phyloP scores from a whole-genome alignment of 305 asterid species.

The Caryopteris hybrid region DNA sequence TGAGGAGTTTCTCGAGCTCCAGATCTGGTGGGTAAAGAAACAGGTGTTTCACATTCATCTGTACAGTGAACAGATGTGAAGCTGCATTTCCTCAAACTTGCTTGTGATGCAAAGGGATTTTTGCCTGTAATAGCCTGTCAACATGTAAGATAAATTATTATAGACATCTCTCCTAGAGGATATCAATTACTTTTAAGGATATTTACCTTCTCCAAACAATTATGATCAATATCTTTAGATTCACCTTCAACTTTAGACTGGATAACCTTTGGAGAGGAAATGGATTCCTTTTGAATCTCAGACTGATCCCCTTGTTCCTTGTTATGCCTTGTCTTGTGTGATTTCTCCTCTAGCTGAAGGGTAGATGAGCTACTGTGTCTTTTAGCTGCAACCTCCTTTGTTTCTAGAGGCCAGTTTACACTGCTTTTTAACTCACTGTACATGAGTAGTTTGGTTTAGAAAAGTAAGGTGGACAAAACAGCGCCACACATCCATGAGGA shows the following conservation, averaged over 20 bases:
- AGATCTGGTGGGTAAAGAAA: constrained; percentile 28
- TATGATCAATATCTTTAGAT: constrained; percentile 23
- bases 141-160: constrained; percentile 18
- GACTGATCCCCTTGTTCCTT: constrained; percentile 32
- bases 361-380: constrained; percentile 32
- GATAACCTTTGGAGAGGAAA: constrained; percentile 31
- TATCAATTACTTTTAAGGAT: constrained; percentile 6
- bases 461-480: constrained; percentile 14
- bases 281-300: constrained; percentile 23
- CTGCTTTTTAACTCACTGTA: constrained; percentile 49
- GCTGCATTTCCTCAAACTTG: constrained; percentile 77
- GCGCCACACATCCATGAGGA: constrained; percentile 6
- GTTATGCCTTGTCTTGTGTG: constrained; percentile 38
- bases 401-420: constrained; percentile 34
- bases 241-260: constrained; percentile 18
- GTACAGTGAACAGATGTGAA: constrained; percentile 27
- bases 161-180: not conserved
- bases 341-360: constrained; percentile 39
- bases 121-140: constrained; percentile 43
- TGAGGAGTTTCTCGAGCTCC: constrained; percentile 61
- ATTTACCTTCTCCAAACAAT: constrained; percentile 47
- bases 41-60: constrained; percentile 61
- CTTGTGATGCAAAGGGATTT: constrained; percentile 37
- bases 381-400: constrained; percentile 30
- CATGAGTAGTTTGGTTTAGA: constrained; percentile 17